Conservation (phyloP, 2,329 filamentous ascomycete genomes). For the Clonostachys rhizophaga region DNA sequence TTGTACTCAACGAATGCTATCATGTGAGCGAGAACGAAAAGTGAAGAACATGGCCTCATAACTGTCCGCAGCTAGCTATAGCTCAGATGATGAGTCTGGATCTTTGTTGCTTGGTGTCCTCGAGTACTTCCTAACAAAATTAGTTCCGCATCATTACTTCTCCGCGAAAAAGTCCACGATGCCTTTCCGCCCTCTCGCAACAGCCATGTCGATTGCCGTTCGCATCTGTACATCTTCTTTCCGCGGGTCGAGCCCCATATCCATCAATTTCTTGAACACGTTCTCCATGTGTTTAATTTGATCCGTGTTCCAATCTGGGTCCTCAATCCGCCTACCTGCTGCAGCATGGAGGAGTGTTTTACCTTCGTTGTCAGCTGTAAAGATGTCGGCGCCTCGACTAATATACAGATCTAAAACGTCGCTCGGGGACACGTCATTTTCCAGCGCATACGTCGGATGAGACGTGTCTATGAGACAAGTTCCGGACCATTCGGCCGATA, state of each 20-base stretch:
- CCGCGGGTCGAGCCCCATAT: constrained; percentile 11
- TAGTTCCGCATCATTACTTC: no score
- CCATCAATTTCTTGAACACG: constrained; percentile 9
- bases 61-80: no score
- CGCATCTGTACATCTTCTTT: constrained; percentile 7
- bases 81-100: no score
- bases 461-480: no score
- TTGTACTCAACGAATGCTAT: no score
- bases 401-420: background rate
- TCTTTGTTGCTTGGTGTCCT: no score
- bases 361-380: constrained; percentile 7
- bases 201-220: constrained; percentile 18
- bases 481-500: background rate
- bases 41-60: no score
- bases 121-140: no score
- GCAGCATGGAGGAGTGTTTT: constrained; percentile 12
- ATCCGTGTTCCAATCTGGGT: background rate
- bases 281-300: background rate
- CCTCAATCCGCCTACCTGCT: background rate
- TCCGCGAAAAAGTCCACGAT: constrained; percentile 12
- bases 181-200: constrained; percentile 8
- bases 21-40: no score
- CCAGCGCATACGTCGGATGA: background rate
- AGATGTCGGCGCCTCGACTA: constrained; percentile 3
- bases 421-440: background rate